Evolutionary conservation across 805 yeast species (phyloP).

Genomic region (Schwanniomyces polymorphus): DNA sequence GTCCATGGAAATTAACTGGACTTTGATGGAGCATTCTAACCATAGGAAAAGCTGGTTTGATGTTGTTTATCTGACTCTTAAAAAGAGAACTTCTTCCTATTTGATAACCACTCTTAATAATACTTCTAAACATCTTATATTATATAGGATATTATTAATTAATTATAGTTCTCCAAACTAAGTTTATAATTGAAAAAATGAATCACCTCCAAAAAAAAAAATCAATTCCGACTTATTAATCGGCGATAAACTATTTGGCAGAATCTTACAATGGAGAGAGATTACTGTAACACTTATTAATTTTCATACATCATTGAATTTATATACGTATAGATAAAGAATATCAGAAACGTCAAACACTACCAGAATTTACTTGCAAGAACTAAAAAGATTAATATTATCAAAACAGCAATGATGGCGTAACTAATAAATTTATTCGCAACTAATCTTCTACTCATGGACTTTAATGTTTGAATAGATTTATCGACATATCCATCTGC

Average conservation of each 20-base stretch:
- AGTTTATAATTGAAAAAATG: background rate
- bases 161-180: no score
- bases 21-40: constrained; percentile 17
- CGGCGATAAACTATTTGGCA: background rate
- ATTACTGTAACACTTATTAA: background rate
- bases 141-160: background rate
- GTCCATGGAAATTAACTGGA: constrained; percentile 61
- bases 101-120: background rate
- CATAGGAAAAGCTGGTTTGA: background rate
- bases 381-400: constrained; percentile 78
- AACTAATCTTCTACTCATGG: constrained; percentile 91
- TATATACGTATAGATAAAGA: background rate
- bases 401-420: constrained; percentile 86
- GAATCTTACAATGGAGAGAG: background rate
- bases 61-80: background rate
- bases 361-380: constrained; percentile 78
- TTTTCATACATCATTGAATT: background rate
- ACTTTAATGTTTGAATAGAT: constrained; percentile 78
- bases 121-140: background rate
- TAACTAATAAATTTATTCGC: constrained; percentile 89
- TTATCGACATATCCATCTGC: constrained; percentile 94
- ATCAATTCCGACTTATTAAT: constrained; percentile 1
- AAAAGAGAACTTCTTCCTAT: background rate
- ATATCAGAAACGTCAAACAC: background rate
- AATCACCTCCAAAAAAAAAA: background rate